phyloP scores from a whole-genome alignment of 306 rosid genomes.

The Trichosanthes truncata region DNA sequence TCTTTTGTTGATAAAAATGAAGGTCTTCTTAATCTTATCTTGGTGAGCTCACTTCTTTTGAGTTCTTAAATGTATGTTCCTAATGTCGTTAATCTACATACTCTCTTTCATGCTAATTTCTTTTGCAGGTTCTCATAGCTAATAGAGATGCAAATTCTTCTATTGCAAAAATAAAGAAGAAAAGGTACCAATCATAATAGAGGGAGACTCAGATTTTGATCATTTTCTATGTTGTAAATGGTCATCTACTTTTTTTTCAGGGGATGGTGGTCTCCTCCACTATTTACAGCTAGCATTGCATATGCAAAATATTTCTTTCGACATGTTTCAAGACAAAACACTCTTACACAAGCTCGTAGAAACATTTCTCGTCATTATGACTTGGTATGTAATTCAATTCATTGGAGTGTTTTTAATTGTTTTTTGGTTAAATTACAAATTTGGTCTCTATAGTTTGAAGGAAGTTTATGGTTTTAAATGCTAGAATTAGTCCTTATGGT shows the following conservation, averaged over 20 bases:
- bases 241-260: slow-evolving; percentile 21
- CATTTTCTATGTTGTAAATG: too few species aligned
- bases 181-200: too few species aligned
- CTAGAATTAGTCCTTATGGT: too few species aligned
- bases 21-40: slow-evolving; percentile 55
- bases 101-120: too few species aligned
- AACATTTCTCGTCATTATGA: slow-evolving; percentile 89
- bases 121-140: not conserved
- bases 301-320: slow-evolving; percentile 68
- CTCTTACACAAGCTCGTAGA: slow-evolving; percentile 79
- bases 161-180: not conserved
- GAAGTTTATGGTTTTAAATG: too few species aligned
- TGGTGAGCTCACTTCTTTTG: slow-evolving; percentile 29
- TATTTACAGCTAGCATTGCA: slow-evolving; percentile 59
- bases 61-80: not conserved
- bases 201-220: too few species aligned
- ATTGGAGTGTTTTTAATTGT: too few species aligned
- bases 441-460: too few species aligned
- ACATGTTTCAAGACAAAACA: slow-evolving; percentile 67
- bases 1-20: slow-evolving; percentile 63
- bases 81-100: too few species aligned
- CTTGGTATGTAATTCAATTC: too few species aligned
- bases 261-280: slow-evolving; percentile 95
- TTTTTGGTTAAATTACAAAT: too few species aligned
- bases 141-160: slow-evolving; percentile 6